Evolutionary conservation across 108 stramenopile genomes (phyloP).

Genomic region (Fistulifera pelliculosa): DNA sequence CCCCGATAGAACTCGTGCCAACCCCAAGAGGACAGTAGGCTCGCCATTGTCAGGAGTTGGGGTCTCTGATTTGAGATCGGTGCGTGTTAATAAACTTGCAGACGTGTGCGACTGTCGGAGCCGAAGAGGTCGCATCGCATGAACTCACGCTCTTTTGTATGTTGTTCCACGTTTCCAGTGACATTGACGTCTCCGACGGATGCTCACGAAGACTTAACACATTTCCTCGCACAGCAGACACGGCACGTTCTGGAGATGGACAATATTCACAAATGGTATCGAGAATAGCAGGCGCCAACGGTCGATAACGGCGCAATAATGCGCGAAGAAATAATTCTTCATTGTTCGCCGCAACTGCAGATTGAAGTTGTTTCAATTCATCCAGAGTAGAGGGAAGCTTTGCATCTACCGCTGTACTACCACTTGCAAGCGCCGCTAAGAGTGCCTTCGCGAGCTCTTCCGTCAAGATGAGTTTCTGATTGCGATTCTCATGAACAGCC

Average conservation of each 20-base stretch:
- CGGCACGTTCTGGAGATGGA: conserved; percentile 58
- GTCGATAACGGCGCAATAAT: conserved; percentile 65
- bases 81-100: conserved; percentile 68
- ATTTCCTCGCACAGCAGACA: conserved; percentile 36
- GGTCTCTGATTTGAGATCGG: conserved; percentile 53
- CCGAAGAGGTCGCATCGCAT: conserved; percentile 39
- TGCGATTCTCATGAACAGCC: conserved; percentile 14
- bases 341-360: conserved; percentile 50
- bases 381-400: conserved; percentile 15
- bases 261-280: conserved; percentile 69
- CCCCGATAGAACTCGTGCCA: conserved; percentile 72
- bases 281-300: conserved; percentile 63
- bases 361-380: conserved; percentile 45
- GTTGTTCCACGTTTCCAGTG: conserved; percentile 17
- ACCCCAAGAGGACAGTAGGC: conserved; percentile 55
- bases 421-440: conserved; percentile 35
- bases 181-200: conserved; percentile 12
- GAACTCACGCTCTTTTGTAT: conserved; percentile 46
- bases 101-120: conserved; percentile 64
- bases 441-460: conserved; percentile 41
- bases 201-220: conserved; percentile 38
- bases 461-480: conserved; percentile 23
- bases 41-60: conserved; percentile 19
- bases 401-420: conserved; percentile 25
- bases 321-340: conserved; percentile 64